Evolutionary conservation across 352 stramenopile genomes (phyloP), one percentile per base, ranked within the genome.

Genomic region (Phytophthora vignae): DNA sequence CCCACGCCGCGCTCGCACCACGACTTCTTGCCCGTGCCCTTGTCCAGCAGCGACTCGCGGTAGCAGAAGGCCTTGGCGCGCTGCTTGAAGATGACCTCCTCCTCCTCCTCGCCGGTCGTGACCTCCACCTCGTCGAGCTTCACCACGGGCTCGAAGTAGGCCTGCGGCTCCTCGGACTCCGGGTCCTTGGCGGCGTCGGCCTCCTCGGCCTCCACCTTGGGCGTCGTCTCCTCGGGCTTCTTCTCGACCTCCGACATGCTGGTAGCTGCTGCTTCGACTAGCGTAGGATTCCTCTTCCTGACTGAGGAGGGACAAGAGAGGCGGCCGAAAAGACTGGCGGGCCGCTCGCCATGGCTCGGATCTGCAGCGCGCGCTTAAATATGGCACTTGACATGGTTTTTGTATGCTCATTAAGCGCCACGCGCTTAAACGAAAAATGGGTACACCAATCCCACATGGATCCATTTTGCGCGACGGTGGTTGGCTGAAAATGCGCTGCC

Each of bases 1-100:
- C 98, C 98, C 60, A 99, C 96, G 40, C 98, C 98, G 69, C 97
- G 92, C 82, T 99, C 98, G 65, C 93, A 97, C 98, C 98, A 99
- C 60, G 95, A 88, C 84, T 99, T 99, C 65, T 98, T 98, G 44
- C 98, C 98, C 48, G 96, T 98, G 49, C 97, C 98, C 84, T 99
- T 98, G 87, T 99, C 96, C 31, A 99, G 84, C 38, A 99, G 79
- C 52, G 97, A 98, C 83, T 99, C 97, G 48, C 96, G 94, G 87
- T 96, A 99, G 70, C 98, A 90, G 74, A 99, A 99, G 1, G 99
- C 87, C 90, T 99, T 99, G 55, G 94, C 89, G 38, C 97, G 94
- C 90, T 97, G 92, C 74, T 96, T 97, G 76, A 93, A 98, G 54
- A 98, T 54, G 29, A 97, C 91, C 70, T 98, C 94, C 76, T 99